Evolutionary conservation across 257 asterid genomes (phyloP).

Genomic region (Ocimum tenuiflorum): DNA sequence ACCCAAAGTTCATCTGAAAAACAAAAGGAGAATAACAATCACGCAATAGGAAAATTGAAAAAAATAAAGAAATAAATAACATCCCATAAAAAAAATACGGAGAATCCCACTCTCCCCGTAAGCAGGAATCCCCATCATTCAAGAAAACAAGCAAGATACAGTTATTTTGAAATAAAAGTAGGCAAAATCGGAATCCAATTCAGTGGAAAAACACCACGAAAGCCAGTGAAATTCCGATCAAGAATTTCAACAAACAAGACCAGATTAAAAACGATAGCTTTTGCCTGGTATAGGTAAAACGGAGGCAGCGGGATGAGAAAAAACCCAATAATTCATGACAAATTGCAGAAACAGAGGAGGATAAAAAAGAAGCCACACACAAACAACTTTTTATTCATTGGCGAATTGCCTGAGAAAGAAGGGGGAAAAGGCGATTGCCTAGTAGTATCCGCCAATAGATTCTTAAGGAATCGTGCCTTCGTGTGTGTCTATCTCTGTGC

Average conservation of each 20-base stretch:
- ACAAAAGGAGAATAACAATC: neutral
- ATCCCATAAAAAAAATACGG: neutral
- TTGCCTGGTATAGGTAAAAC: constrained; percentile 14
- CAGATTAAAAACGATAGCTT: neutral
- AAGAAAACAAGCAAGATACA: neutral
- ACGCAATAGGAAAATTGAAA: constrained; percentile 14
- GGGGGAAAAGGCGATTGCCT: constrained; percentile 22
- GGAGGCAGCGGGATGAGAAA: neutral
- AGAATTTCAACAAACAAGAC: neutral
- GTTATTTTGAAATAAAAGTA: neutral
- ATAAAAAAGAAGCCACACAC: neutral
- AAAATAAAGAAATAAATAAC: too few species aligned
- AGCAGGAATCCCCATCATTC: constrained; percentile 2
- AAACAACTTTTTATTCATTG: neutral
- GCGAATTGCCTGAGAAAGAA: constrained; percentile 6
- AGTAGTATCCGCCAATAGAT: constrained; percentile 32
- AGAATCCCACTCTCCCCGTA: neutral
- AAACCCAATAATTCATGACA: constrained; percentile 4
- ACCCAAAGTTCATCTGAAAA: constrained; percentile 26
- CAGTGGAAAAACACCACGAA: neutral
- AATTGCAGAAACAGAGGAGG: neutral
- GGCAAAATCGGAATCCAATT: neutral
- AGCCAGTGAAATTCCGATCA: neutral
- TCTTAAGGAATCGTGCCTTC: constrained; percentile 5
- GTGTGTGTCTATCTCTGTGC: neutral